Evolutionary conservation across 1,284 basidiomycete species (phyloP).

Genomic region (Polyporus tsugae): DNA sequence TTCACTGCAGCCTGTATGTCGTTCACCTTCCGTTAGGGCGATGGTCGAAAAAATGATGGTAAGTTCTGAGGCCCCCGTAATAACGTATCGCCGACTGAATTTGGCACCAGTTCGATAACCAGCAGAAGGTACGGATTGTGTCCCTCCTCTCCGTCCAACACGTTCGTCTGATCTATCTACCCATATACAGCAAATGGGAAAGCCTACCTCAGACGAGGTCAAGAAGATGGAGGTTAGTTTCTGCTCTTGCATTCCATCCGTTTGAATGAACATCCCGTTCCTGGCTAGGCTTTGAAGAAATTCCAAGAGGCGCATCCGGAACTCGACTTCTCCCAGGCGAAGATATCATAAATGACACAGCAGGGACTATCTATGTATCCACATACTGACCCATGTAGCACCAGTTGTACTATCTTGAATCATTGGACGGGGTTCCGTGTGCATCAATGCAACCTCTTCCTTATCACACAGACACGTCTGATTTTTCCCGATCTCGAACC

Average conservation of each 20-base stretch:
- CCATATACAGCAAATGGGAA: constrained; percentile 85
- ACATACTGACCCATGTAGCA: not conserved
- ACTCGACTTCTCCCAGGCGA: constrained; percentile 94
- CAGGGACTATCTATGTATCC: not conserved
- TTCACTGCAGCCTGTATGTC: constrained; percentile 18
- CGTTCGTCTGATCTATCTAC: constrained; percentile 14
- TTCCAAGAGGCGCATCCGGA: constrained; percentile 93
- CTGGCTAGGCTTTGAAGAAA: constrained; percentile 78
- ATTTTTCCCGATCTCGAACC: constrained; percentile 34
- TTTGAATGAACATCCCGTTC: not conserved
- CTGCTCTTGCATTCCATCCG: not conserved
- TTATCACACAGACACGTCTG: not conserved
- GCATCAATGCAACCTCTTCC: constrained; percentile 6
- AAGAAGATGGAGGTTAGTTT: constrained; percentile 84
- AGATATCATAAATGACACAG: constrained; percentile 64
- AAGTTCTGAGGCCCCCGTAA: constrained; percentile 40
- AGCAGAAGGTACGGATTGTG: constrained; percentile 85
- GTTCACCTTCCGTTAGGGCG: constrained; percentile 58
- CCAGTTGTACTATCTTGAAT: not conserved
- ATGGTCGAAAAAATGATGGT: constrained; percentile 99
- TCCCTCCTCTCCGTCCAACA: constrained; percentile 10
- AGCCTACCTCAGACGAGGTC: constrained; percentile 90
- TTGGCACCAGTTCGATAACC: constrained; percentile 81
- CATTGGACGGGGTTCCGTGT: not conserved
- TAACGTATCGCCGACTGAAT: constrained; percentile 14